Conservation (phyloP, 2,329 filamentous ascomycete genomes). For the Botrytis fabae region DNA sequence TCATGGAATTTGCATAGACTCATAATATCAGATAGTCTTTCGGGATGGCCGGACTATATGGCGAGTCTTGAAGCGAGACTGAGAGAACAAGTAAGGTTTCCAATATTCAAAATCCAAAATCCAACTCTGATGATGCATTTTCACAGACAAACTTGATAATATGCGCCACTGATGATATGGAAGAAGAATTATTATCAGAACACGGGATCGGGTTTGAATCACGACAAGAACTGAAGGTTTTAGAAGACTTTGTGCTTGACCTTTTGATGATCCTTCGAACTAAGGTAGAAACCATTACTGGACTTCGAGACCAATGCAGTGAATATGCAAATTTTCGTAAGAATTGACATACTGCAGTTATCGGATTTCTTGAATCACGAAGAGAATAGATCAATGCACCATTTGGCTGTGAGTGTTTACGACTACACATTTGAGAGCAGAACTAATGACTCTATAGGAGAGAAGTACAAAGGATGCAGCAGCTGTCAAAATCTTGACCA, state of each 20-base stretch:
- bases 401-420: slow-evolving; percentile 26
- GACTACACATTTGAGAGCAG: neutral
- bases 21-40: slow-evolving; percentile 29
- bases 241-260: slow-evolving; percentile 33
- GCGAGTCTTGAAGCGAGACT: slow-evolving; percentile 26
- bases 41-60: slow-evolving; percentile 32
- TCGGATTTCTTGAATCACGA: slow-evolving; percentile 19
- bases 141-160: slow-evolving; percentile 8
- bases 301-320: slow-evolving; percentile 21
- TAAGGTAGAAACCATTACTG: slow-evolving; percentile 24
- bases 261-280: slow-evolving; percentile 29
- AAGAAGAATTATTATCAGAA: slow-evolving; percentile 27
- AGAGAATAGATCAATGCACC: slow-evolving; percentile 29
- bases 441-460: slow-evolving; percentile 24
- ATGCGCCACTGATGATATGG: neutral
- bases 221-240: slow-evolving; percentile 31
- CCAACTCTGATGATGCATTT: neutral
- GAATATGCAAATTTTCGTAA: neutral
- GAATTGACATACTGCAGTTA: slow-evolving; percentile 10
- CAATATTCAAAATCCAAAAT: neutral
- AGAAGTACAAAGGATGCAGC: slow-evolving; percentile 33
- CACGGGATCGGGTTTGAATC: slow-evolving; percentile 29
- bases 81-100: slow-evolving; percentile 20
- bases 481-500: slow-evolving; percentile 35
- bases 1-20: slow-evolving; percentile 29